Evolutionary conservation across 176 grass and related monocot genomes (phyloP), one percentile per base, ranked within the genome.

Genomic region (Phragmites australis): DNA sequence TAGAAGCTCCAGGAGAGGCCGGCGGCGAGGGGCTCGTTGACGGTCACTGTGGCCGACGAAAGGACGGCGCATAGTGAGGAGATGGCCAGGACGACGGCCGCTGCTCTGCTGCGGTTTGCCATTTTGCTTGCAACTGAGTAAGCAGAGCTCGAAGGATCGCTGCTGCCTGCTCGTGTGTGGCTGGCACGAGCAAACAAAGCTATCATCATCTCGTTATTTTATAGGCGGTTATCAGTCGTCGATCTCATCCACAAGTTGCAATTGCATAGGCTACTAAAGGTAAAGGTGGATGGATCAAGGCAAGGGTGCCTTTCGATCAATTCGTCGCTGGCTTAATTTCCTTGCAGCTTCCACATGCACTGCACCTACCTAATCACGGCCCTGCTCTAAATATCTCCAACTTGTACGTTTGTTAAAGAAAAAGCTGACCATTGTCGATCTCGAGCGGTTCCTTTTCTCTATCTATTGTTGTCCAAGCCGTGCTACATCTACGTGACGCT

Each of bases 1-100:
- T 91, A 78, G 85, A 88, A 88, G 66, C 12, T 47, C 44, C 68
- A 79, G 0, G 89, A 77, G 0, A 91, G 86, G 6, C 84, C 89
- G 1, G 54, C 37, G 0, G 9, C 80, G 14, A 80, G 9, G 16
- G 82, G 70, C 37, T 83, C 70, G 46, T 55, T 68, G 39, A 25
- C 58, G 13, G 40, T 26, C n/a, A 30, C 60, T 0, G 65, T 74
- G 6, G 31, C n/a, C 22, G 37, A 21, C 15, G 47, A 74, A 5
- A 76, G 17, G 62, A 34, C 50, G 22, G 53, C 15, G 14, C 52
- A 81, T 0, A 80, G 0, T 3, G 16, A 50, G 0, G 71, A 65
- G 3, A 71, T 3, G 12, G 39, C 11, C 0, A 74, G 7, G 0
- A 81, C 6, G 22, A 25, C 9, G 51, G 47, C 45, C 47, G 21